A percentile compares a stretch with the other conserved stretches of the same genome.
These are phyloP conservation scores for Cyberlindnera maritima DNA, from an alignment of 805 yeast genomes.

Conservation along the genomic window DNA sequence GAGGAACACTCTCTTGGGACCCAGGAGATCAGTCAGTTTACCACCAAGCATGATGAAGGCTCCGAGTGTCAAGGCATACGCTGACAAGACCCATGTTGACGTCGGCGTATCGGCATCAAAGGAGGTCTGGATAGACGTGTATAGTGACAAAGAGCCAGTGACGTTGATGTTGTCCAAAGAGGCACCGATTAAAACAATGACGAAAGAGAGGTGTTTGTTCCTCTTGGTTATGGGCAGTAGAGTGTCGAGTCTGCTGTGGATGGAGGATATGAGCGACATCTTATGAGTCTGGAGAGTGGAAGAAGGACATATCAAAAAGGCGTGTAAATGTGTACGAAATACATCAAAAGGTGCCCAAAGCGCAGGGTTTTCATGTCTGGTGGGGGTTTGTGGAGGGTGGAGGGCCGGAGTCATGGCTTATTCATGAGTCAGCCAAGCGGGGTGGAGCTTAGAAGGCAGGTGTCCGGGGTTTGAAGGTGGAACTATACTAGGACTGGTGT, in stretches of 20 bases:
- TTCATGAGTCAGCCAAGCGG: too few relatives aligned
- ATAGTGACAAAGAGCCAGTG: slow-evolving; percentile 7
- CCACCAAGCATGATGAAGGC: slow-evolving; percentile 42
- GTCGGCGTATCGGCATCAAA: slow-evolving; percentile 23
- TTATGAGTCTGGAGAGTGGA: too few relatives aligned
- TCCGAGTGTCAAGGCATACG: slow-evolving; percentile 42
- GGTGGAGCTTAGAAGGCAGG: too few relatives aligned
- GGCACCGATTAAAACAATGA: slow-evolving; percentile 1
- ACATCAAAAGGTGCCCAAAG: too few relatives aligned
- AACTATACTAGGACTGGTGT: too few relatives aligned
- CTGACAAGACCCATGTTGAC: slow-evolving; percentile 40
- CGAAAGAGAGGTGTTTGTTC: neutral
- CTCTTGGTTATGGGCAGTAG: neutral
- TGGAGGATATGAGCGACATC: too few relatives aligned
- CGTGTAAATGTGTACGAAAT: too few relatives aligned
- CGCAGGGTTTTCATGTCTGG: too few relatives aligned
- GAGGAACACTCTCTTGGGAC: neutral
- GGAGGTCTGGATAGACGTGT: neutral
- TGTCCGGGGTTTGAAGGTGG: too few relatives aligned
- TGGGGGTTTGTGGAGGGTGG: too few relatives aligned
- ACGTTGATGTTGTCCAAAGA: slow-evolving; percentile 14
- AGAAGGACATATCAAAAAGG: too few relatives aligned
- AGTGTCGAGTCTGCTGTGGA: neutral
- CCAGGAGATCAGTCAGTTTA: slow-evolving; percentile 17
- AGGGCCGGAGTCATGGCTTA: too few relatives aligned